phyloP scores from a whole-genome alignment of 352 stramenopile genomes.

The Globisporangium yorkense region DNA sequence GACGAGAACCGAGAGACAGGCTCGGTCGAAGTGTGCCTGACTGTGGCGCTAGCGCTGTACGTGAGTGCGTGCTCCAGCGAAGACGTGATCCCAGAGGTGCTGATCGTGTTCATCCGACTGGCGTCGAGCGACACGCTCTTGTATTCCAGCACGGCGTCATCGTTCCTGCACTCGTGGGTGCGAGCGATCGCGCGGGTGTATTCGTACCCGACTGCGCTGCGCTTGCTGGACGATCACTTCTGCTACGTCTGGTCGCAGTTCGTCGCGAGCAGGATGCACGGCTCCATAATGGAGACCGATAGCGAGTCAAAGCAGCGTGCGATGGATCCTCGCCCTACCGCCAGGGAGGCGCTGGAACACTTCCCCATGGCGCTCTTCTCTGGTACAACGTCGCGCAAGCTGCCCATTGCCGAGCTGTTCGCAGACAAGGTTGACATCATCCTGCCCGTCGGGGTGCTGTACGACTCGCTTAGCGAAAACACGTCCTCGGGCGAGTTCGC shows the following conservation, averaged over 20 bases:
- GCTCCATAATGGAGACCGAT: not conserved
- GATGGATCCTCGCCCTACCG: slow-evolving; percentile 6
- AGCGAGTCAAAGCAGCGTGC: not conserved
- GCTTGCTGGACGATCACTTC: slow-evolving; percentile 68
- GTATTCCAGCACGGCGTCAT: slow-evolving; percentile 28
- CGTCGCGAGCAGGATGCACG: slow-evolving; percentile 7
- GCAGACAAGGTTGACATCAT: slow-evolving; percentile 44
- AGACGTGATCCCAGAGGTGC: slow-evolving; percentile 38
- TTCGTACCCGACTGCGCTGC: slow-evolving; percentile 29
- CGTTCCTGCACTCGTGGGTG: slow-evolving; percentile 42
- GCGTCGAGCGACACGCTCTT: slow-evolving; percentile 26
- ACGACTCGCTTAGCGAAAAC: slow-evolving; percentile 26
- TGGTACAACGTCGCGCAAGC: not conserved
- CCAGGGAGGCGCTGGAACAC: slow-evolving; percentile 20
- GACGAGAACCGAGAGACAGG: slow-evolving; percentile 5
- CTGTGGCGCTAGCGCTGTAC: slow-evolving; percentile 51
- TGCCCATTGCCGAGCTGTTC: slow-evolving; percentile 5
- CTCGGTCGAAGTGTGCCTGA: slow-evolving; percentile 33
- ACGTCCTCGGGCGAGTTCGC: slow-evolving; percentile 12
- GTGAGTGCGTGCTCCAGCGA: slow-evolving; percentile 61
- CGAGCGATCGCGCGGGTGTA: slow-evolving; percentile 37
- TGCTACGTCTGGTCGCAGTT: slow-evolving; percentile 43
- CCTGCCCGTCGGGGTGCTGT: slow-evolving; percentile 36
- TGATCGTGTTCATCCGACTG: slow-evolving; percentile 47
- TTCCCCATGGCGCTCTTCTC: slow-evolving; percentile 28